phyloP scores from a whole-genome alignment of 2,329 filamentous ascomycete species.

The Claviceps pusilla region DNA sequence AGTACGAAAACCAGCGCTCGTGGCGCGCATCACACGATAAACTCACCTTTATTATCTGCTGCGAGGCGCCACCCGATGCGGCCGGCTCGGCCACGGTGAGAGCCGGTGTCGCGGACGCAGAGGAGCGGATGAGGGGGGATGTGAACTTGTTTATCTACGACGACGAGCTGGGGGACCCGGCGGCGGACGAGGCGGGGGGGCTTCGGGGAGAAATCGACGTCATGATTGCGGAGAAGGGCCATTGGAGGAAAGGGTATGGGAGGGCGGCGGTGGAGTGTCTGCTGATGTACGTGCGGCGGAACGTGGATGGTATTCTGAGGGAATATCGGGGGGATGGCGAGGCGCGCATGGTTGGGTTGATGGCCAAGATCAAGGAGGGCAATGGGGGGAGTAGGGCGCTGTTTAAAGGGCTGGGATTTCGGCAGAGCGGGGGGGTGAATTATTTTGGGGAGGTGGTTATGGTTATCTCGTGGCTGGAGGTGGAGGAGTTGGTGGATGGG shows the following conservation, averaged over 20 bases:
- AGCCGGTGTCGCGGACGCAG: constrained; percentile 37
- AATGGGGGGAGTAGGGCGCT: constrained; percentile 38
- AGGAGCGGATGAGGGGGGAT: constrained; percentile 52
- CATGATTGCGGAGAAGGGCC: constrained; percentile 55
- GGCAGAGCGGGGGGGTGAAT: constrained; percentile 35
- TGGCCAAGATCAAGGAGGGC: constrained; percentile 42
- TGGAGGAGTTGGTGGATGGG: constrained; percentile 9
- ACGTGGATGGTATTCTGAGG: constrained; percentile 37
- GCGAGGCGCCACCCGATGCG: constrained; percentile 14
- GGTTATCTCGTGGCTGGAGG: constrained; percentile 22
- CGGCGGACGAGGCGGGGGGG: constrained; percentile 3
- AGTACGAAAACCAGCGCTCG: constrained; percentile 78
- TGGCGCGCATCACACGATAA: constrained; percentile 78
- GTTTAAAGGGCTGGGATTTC: constrained; percentile 37
- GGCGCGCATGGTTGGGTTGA: constrained; percentile 21
- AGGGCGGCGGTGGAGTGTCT: constrained; percentile 51
- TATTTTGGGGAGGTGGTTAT: constrained; percentile 47
- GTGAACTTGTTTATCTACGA: constrained; percentile 64
- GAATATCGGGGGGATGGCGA: constrained; percentile 20
- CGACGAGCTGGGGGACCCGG: constrained; percentile 1
- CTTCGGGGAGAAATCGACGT: constrained; percentile 64
- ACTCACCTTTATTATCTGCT: constrained; percentile 78
- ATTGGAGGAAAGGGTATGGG: constrained; percentile 51
- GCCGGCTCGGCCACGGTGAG: neutral
- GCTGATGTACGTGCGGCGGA: constrained; percentile 47